phyloP scores from a whole-genome alignment of 2,329 filamentous ascomycete genomes.

The Nigrospora sphaerica region DNA sequence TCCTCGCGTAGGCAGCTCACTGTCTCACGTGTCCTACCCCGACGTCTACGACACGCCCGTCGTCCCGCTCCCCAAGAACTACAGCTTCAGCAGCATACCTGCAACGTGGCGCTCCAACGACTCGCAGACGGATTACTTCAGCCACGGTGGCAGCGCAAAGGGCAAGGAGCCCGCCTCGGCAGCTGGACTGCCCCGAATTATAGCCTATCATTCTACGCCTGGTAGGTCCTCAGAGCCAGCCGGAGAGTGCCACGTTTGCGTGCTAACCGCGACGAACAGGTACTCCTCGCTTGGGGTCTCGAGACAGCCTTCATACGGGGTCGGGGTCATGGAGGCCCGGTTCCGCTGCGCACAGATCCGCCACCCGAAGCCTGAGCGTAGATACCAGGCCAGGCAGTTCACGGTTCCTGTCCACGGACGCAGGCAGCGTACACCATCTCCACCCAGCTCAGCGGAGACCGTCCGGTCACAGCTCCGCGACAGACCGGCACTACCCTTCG shows the following conservation, averaged over 20 bases:
- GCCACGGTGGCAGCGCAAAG: conserved; percentile 10
- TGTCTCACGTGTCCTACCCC: conserved; percentile 41
- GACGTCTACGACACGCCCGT: conserved; percentile 30
- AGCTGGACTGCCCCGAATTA: conserved; percentile 2
- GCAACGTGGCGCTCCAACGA: conserved; percentile 13
- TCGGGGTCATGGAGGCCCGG: too few species aligned
- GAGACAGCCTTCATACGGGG: too few species aligned
- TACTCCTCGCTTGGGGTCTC: too few species aligned
- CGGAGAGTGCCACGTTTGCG: too few species aligned
- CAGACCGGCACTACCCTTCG: not conserved
- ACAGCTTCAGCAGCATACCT: conserved; percentile 35
- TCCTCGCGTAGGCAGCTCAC: conserved; percentile 39
- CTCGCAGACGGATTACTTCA: conserved; percentile 12
- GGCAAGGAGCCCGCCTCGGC: conserved; percentile 16
- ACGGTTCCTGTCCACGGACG: not conserved
- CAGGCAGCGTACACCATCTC: not conserved
- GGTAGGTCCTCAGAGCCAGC: too few species aligned
- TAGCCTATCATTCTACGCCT: too few species aligned
- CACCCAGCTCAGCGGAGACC: not conserved
- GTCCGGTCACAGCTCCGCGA: not conserved
- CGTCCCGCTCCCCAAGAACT: conserved; percentile 30
- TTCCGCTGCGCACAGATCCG: not conserved
- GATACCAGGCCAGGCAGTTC: not conserved
- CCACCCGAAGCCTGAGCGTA: not conserved
- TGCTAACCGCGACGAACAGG: too few species aligned